Conservation (phyloP, 768 basidiomycete species). For the Tephrocybe sp. region DNA sequence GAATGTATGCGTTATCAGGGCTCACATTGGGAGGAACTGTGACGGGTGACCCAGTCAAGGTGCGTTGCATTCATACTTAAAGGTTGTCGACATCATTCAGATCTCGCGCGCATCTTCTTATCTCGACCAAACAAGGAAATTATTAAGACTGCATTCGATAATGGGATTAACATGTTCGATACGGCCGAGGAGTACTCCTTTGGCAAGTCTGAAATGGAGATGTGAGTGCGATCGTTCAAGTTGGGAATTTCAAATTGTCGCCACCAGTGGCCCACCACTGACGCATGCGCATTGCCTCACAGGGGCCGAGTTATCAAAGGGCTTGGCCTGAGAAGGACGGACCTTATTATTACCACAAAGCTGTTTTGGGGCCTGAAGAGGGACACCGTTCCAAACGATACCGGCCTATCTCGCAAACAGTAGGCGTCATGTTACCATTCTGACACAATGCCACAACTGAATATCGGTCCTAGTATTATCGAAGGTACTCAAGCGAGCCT, state of each 20-base stretch:
- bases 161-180: constrained; percentile 73
- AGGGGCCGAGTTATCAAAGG: constrained; percentile 73
- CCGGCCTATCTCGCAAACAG: constrained; percentile 57
- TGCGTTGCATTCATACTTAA: constrained; percentile 16
- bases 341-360: constrained; percentile 73
- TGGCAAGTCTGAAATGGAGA: constrained; percentile 71
- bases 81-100: neutral
- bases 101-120: neutral
- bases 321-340: constrained; percentile 61
- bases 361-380: constrained; percentile 67
- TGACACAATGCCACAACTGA: neutral
- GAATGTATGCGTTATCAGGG: constrained; percentile 26
- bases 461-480: constrained; percentile 45
- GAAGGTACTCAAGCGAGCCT: constrained; percentile 68
- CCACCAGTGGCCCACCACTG: neutral
- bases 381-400: constrained; percentile 48
- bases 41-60: constrained; percentile 68
- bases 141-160: constrained; percentile 70
- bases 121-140: constrained; percentile 48
- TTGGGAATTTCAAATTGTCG: neutral
- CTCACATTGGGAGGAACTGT: constrained; percentile 63
- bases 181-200: constrained; percentile 61
- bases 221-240: constrained; percentile 38
- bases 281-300: no score
- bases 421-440: constrained; percentile 23